Evolutionary conservation across 441 rosid genomes (phyloP).

Genomic region (Pelargonium cotyledonis): DNA sequence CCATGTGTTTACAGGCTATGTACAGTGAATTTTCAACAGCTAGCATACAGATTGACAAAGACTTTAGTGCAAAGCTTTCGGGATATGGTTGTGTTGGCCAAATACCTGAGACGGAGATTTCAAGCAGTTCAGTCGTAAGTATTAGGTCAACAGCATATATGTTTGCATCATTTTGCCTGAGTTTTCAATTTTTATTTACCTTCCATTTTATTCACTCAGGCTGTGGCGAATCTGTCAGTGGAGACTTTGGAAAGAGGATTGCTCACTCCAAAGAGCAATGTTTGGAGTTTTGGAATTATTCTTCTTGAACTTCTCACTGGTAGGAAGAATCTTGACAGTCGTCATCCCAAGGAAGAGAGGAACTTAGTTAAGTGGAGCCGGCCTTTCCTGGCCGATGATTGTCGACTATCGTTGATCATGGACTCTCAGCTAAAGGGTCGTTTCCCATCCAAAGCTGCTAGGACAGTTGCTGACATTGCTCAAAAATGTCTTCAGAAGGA

Average conservation of each 20-base stretch:
- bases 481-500: slow-evolving; percentile 81
- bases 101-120: slow-evolving; percentile 62
- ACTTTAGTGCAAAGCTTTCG: slow-evolving; percentile 91
- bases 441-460: slow-evolving; percentile 70
- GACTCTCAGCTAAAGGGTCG: slow-evolving; percentile 93
- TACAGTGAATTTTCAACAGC: slow-evolving; percentile 85
- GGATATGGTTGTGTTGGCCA: slow-evolving; percentile 90
- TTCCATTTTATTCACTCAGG: slow-evolving; percentile 30
- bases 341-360: slow-evolving; percentile 78
- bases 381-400: slow-evolving; percentile 80
- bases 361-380: slow-evolving; percentile 87
- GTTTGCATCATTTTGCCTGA: not conserved
- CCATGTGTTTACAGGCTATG: slow-evolving; percentile 64
- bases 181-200: not conserved
- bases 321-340: slow-evolving; percentile 70
- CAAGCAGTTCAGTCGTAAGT: slow-evolving; percentile 36
- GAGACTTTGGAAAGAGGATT: slow-evolving; percentile 90
- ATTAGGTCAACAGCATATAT: not conserved
- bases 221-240: slow-evolving; percentile 71
- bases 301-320: slow-evolving; percentile 91
- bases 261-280: slow-evolving; percentile 93
- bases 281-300: slow-evolving; percentile 92
- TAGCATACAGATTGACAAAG: slow-evolving; percentile 91
- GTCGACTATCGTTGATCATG: slow-evolving; percentile 79
- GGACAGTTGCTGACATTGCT: slow-evolving; percentile 81